These are phyloP conservation scores for Juncus effusus DNA, from an alignment of 176 grass and related monocot species.

Conservation along the genomic window DNA sequence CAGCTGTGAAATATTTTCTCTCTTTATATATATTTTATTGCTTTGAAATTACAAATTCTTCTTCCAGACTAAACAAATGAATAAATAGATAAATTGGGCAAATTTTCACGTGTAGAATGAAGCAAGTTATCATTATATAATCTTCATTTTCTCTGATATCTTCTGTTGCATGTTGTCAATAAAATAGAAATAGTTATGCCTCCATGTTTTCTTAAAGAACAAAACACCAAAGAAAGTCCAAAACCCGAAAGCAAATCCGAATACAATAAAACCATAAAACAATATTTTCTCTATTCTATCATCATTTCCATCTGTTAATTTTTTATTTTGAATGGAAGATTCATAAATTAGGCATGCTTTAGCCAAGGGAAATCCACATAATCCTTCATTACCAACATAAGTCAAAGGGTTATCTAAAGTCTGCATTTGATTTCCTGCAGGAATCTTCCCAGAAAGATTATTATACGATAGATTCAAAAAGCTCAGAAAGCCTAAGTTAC, in stretches of 20 bases:
- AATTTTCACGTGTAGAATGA: no score
- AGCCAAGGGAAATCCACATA: constrained; percentile 48
- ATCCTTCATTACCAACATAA: constrained; percentile 45
- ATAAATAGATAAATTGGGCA: no score
- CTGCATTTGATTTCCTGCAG: constrained; percentile 45
- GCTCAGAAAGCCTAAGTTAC: constrained; percentile 5
- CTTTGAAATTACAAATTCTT: no score
- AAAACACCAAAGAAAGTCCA: constrained; percentile 56
- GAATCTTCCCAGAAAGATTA: constrained; percentile 45
- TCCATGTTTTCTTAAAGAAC: constrained; percentile 30
- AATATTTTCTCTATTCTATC: constrained; percentile 19
- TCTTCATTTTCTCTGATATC: constrained; percentile 23
- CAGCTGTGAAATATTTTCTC: no score
- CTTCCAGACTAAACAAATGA: no score
- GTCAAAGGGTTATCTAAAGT: constrained; percentile 40
- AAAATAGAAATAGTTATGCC: constrained; percentile 28
- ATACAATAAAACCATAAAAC: constrained; percentile 34
- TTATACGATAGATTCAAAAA: constrained; percentile 56
- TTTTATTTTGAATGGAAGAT: not conserved
- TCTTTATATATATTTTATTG: no score
- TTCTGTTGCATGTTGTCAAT: constrained; percentile 42
- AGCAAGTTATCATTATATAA: no score
- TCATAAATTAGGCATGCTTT: constrained; percentile 23
- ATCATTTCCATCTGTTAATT: not conserved
- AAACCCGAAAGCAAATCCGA: constrained; percentile 47